Base-by-base conservation (phyloP, 2,329 filamentous ascomycete species). In the Colletotrichum chlorophyti region DNA sequence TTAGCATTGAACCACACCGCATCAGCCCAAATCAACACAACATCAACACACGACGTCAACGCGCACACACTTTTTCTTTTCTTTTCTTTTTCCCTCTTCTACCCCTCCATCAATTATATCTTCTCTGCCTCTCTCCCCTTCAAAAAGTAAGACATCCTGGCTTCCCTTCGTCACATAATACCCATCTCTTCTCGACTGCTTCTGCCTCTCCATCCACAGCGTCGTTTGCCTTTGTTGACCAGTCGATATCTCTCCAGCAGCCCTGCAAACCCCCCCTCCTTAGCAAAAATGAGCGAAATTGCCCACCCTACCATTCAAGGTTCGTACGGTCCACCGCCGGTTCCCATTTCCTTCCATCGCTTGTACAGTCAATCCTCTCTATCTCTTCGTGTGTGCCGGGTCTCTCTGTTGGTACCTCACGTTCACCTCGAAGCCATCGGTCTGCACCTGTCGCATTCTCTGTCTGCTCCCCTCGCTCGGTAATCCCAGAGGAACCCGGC, bases 281-380 rank as follows among this genome's bases (percentile, higher is more conserved):
- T 35, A 60, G 41, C 45, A 60, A 76, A 72, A 66, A 84, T 83
- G 81, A 75, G 76, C 65, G 82, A 84, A 65, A 82, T 84, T 68
- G 76, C 76, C 58, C 83, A 85, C 76, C 72, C 73, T 68, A 85
- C 82, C 70, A 85, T 85, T 75, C 76, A 84, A 75, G 82, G 82
- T 84, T 77, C 62, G 79, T 78, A 26, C 26, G 54, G 47, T 46
- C 54, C 53, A 49, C 51, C 34, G 31, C 54, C 60, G 29, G 17
- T 32, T 26, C 35, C 37, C 15, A 38, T 19, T 19, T 53, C 21
- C 19, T 21, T 40, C 27, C 37, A 12, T 37, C 21, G 15, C 45
- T 24, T 29, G 27, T 41, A 35, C 54, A 42, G 23, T 21, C 27
- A 12, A n/a, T 26, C n/a, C 1, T 34, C 10, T 41, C 21, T 29